Conservation (phyloP, 2,329 filamentous ascomycete species). For the Biscogniauxia sp. region DNA sequence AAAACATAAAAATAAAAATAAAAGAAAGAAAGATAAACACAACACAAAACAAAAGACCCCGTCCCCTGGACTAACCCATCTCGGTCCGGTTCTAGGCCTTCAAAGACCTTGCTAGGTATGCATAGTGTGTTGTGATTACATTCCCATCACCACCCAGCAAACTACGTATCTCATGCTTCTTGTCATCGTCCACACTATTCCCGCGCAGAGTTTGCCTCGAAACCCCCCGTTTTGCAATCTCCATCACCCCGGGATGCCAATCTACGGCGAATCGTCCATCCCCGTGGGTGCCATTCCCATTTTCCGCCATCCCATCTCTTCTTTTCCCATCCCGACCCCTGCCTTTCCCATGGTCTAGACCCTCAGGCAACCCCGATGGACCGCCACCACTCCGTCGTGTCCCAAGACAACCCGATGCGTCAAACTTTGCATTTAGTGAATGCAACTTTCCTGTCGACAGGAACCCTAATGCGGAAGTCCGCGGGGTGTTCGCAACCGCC, state of each 20-base stretch:
- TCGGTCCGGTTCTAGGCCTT: conserved; percentile 30
- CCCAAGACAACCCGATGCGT: background rate
- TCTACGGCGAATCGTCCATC: conserved; percentile 13
- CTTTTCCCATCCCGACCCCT: background rate
- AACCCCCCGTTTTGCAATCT: background rate
- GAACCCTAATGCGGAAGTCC: background rate
- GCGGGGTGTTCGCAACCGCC: background rate
- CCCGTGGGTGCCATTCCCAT: conserved; percentile 10
- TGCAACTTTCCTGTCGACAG: background rate
- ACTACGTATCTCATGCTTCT: background rate
- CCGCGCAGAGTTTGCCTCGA: conserved; percentile 1
- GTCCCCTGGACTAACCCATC: conserved; percentile 17
- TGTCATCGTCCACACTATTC: background rate
- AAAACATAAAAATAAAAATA: background rate
- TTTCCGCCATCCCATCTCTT: conserved; percentile 11
- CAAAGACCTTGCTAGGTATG: conserved; percentile 33
- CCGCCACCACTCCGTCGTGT: background rate
- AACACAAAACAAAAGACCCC: background rate
- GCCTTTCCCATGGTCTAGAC: background rate
- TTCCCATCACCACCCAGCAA: conserved; percentile 1
- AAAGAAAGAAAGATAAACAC: too few species aligned
- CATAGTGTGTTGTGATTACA: conserved; percentile 3
- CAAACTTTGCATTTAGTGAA: background rate
- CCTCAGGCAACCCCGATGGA: background rate
- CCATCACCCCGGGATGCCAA: conserved; percentile 14